Evolutionary conservation across 257 asterid species (phyloP), one percentile per base, ranked within the genome.

Genomic region (Solanum ossicruentum): DNA sequence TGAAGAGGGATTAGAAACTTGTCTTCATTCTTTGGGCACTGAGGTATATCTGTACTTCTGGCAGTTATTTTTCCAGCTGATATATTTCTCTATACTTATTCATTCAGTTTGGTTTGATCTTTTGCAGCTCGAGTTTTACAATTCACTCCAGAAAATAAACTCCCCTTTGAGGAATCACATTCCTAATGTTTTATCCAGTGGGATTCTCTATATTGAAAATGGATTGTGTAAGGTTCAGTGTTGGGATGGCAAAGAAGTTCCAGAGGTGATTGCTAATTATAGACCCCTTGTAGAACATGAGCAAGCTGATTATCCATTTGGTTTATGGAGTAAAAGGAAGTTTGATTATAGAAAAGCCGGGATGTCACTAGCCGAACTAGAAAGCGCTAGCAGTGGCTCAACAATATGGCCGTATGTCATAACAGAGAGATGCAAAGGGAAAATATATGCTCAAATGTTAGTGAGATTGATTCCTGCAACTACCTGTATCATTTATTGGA

Each of bases 161-260:
- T 93, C 94, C 88, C 90, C 97, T 67, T 82, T 95, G 89, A 95
- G 91, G 92, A 90, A 89, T 88, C 91, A 88, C 89, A 92, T 94
- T 54, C 98, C 99, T 78, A 87, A 79, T 81, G 94, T 97, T 83
- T 87, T 92, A 85, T 96, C 93, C 86, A 93, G 97, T 91, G 99
- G 99, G 82, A 90, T 97, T 89, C 93, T 97, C 87, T 70, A 91
- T 86, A 86, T 84, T 9, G 92, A 92, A 86, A 89, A 93, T 90
- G 98, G 97, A 80, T 89, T 89, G 36, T 92, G 89, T 84, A 90
- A 84, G 84, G 89, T 92, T 60, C 75, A 84, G 36, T 93, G 93
- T 56, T 97, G 99, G 99, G 97, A 95, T 90, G 98, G 98, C 84
- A 92, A 89, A 86, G 92, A 91, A 77, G 84, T 94, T 85, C 98